A percentile compares a stretch with the other conserved stretches of the same genome.
Conservation (phyloP, 805 yeast genomes). For the Myxozyma lipomycoides region DNA sequence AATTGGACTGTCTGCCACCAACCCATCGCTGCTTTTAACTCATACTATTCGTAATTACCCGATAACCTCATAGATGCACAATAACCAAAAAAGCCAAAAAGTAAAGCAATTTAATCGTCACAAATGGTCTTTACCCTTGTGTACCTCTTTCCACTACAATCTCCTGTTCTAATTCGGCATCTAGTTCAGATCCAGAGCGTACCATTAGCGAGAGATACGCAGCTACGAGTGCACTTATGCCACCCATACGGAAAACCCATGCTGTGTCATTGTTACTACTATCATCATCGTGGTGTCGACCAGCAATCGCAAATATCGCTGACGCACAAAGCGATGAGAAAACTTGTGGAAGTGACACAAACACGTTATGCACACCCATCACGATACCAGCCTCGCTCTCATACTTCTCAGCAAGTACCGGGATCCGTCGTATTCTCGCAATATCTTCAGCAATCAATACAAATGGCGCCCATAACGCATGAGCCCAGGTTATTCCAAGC, state of each 20-base stretch:
- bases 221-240: constrained; percentile 49
- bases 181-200: constrained; percentile 36
- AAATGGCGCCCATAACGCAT: constrained; percentile 64
- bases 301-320: constrained; percentile 42
- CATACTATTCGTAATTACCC: too few relatives aligned
- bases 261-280: constrained; percentile 44
- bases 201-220: constrained; percentile 42
- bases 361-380: constrained; percentile 55
- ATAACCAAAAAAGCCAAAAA: too few relatives aligned
- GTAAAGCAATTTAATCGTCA: too few relatives aligned
- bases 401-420: constrained; percentile 29
- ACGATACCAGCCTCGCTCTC: constrained; percentile 57
- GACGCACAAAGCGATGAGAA: constrained; percentile 33
- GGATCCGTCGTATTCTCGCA: constrained; percentile 44
- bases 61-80: too few relatives aligned
- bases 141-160: too few relatives aligned
- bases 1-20: too few relatives aligned
- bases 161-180: constrained; percentile 24
- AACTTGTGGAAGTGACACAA: constrained; percentile 57
- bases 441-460: constrained; percentile 57
- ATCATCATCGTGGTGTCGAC: not conserved
- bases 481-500: constrained; percentile 62
- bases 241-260: constrained; percentile 58
- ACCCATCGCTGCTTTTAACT: too few relatives aligned
- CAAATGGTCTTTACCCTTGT: too few relatives aligned